Conservation (phyloP, 2,329 filamentous ascomycete genomes). For the Cryphonectria carpinicola region DNA sequence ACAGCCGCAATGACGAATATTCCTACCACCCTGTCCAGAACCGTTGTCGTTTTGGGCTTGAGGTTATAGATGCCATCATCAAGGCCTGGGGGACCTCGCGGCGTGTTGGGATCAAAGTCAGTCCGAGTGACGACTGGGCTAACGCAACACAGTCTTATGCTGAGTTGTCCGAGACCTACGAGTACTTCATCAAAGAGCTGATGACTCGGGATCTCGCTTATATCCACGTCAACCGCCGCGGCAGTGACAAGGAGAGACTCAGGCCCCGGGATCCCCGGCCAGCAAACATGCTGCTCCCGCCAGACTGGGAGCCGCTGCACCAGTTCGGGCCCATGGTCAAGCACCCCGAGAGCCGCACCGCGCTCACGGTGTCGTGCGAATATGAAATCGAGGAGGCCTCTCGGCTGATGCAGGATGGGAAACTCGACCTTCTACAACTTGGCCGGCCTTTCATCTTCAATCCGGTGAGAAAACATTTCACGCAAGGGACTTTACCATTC, state of each 20-base stretch:
- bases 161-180: conserved; percentile 40
- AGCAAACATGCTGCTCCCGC: conserved; percentile 1
- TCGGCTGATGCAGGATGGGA: background rate
- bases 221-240: conserved; percentile 44
- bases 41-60: conserved; percentile 50
- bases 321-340: conserved; percentile 23
- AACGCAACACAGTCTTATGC: conserved; percentile 41
- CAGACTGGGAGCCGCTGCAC: conserved; percentile 17
- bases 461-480: conserved; percentile 2
- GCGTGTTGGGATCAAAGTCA: conserved; percentile 49
- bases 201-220: conserved; percentile 52
- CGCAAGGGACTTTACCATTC: background rate
- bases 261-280: background rate
- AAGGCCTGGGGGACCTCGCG: conserved; percentile 31
- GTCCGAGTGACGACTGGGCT: conserved; percentile 54
- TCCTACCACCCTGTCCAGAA: conserved; percentile 53
- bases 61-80: conserved; percentile 45
- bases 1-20: conserved; percentile 53
- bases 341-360: background rate
- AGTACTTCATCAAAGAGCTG: conserved; percentile 49
- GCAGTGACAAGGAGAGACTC: conserved; percentile 1
- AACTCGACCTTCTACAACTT: conserved; percentile 22
- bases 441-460: conserved; percentile 24
- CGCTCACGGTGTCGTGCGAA: conserved; percentile 17
- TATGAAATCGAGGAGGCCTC: conserved; percentile 25